Evolutionary conservation across 129 eudicot species (phyloP), one percentile per base, ranked within the genome.

Genomic region (Chrysanthemum seticuspe): DNA sequence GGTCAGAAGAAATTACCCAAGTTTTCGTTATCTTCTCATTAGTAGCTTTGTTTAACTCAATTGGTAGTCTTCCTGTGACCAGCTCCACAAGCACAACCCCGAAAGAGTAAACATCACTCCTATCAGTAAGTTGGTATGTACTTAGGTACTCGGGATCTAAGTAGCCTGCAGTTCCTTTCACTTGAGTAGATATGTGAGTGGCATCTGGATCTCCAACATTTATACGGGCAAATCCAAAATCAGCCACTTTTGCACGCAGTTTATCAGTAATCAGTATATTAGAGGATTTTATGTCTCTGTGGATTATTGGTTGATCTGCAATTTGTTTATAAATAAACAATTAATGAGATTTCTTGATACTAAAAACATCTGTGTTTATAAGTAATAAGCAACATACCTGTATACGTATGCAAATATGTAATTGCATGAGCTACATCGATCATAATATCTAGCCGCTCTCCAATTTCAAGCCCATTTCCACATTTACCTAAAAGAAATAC

Each of bases 101-200:
- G 74, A 92, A 92, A 40, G 96, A 92, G 83, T 89, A 92, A 19
- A 92, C 96, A 81, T 92, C 98, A 65, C 98, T 92, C 80, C 89
- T 92, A 31, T 85, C 91, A 13, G 98, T 92, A 53, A 91, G 89
- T 55, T 92, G 96, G 60, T 89, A 74, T 7, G 98, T 83, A 75
- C 56, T 85, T 11, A 92, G 57, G 67, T 92, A 92, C 75, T 92
- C 98, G 11, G 96, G 98, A 74, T 92, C 98, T 78, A 89, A 78
- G 66, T 92, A 92, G 52, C 98, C 98, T 13, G 89, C 86, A 2
- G 98, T 92, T 68, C 98, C 96, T 80, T 85, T 92, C 34, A 92
- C 85, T 80, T 92, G 91, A 13, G 98, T 92, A 13, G 96, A 92
- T 44, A 92, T 83, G 44, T 92, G 94, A 56, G 98, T 89, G 25